Base-by-base conservation (phyloP, 768 basidiomycete species). In the Zangia roseola region DNA sequence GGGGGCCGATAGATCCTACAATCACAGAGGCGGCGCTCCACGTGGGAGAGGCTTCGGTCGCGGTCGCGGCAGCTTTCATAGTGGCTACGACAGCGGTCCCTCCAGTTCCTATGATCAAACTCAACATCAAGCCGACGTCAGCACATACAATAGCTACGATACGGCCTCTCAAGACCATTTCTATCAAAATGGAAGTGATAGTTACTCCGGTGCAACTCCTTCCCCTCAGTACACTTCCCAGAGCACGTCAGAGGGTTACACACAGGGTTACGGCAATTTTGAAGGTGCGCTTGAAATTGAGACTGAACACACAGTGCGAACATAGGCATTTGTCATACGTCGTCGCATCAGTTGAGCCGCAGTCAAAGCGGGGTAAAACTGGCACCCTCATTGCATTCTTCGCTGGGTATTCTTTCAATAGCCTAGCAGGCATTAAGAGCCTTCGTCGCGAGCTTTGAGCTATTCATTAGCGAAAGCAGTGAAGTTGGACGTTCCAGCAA, bases 261-360 rank as follows among this genome's bases (percentile, higher is more conserved):
- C 75, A 68, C 83, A 86, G 72, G 83, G 74, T 55, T 86, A 79
- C 69, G 81, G 79, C 72, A 79, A 68, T 58, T 74, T 72, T 74
- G 88, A 91, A 91, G 89, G 89, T 92, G 81, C 88, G 89, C 88
- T 84, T 73, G 76, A 80, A 63, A 69, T 81, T 83, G 71, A 83
- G 79, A 81, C 75, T 81, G 67, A 79, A 67, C 59, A 61, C 62
- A 48, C 67, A 66, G 67, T 61, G 71, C 68, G 65, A 74, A 69
- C 63, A 70, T 60, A 73, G 72, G 73, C 69, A 71, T 69, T 65
- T 65, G 38, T 56, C 46, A 55, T 52, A 50, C 54, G 43, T 62
- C 60, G 56, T 60, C 52, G 65, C 67, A 69, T 65, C 65, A 46
- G 55, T 63, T 68, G 59, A 67, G 67, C 69, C 72, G 71, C 75